phyloP scores from a whole-genome alignment of 192 early-diverging fungal genomes.

The Thamnidium elegans region DNA sequence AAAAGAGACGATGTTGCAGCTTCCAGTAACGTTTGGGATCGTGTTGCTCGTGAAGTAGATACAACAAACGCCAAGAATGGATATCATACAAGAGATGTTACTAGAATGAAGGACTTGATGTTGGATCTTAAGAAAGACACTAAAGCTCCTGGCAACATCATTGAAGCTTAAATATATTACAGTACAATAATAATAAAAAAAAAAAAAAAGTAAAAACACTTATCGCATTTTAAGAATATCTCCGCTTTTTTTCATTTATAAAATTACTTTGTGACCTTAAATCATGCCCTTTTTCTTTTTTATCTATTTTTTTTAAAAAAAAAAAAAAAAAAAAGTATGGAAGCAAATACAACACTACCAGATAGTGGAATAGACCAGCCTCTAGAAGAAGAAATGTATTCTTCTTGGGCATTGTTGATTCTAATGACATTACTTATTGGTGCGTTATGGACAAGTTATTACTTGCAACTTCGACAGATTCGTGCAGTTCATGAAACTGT shows the following conservation, averaged over 20 bases:
- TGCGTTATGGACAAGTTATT: slow-evolving; percentile 86
- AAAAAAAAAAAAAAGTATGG: neutral
- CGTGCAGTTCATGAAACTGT: slow-evolving; percentile 94
- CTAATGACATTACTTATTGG: slow-evolving; percentile 79
- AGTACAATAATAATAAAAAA: neutral
- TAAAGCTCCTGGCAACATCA: slow-evolving; percentile 62
- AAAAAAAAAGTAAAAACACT: too few species aligned
- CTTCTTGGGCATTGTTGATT: slow-evolving; percentile 82
- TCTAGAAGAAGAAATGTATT: slow-evolving; percentile 69
- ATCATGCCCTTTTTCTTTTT: neutral
- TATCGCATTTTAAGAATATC: neutral
- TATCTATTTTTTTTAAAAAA: neutral
- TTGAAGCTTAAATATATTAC: slow-evolving; percentile 27
- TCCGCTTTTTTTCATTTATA: neutral
- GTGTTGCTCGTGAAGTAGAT: slow-evolving; percentile 65
- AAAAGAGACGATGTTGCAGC: slow-evolving; percentile 37
- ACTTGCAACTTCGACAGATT: slow-evolving; percentile 82
- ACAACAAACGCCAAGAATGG: slow-evolving; percentile 45
- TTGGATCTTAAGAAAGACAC: slow-evolving; percentile 64
- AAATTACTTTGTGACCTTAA: neutral
- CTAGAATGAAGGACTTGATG: slow-evolving; percentile 69
- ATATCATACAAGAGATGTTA: slow-evolving; percentile 54
- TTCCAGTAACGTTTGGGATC: slow-evolving; percentile 71
- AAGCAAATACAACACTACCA: neutral
- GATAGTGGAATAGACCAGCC: slow-evolving; percentile 21